phyloP scores from a whole-genome alignment of 2,329 filamentous ascomycete species.

The Penicillium vulpinum region DNA sequence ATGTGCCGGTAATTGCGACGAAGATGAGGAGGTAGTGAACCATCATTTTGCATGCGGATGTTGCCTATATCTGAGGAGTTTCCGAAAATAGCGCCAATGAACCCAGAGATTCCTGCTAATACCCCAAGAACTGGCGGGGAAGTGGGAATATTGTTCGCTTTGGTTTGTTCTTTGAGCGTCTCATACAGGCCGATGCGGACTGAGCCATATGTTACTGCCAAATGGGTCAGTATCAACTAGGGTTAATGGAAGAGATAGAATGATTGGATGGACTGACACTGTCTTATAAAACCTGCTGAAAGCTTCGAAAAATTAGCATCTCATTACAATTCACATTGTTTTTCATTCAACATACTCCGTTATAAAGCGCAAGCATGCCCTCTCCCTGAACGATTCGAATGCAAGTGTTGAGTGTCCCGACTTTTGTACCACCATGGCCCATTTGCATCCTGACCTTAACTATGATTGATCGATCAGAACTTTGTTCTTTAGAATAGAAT shows the following conservation, averaged over 20 bases:
- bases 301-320: slow-evolving; percentile 10
- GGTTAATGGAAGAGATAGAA: neutral
- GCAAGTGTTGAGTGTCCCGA: slow-evolving; percentile 17
- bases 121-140: slow-evolving; percentile 15
- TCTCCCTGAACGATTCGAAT: slow-evolving; percentile 20
- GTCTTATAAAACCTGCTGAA: slow-evolving; percentile 25
- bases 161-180: slow-evolving; percentile 19
- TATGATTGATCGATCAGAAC: neutral
- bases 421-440: slow-evolving; percentile 10
- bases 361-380: slow-evolving; percentile 20
- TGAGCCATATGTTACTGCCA: slow-evolving; percentile 28
- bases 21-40: slow-evolving; percentile 17
- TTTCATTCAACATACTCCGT: slow-evolving; percentile 15
- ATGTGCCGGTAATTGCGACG: slow-evolving; percentile 25
- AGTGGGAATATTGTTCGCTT: slow-evolving; percentile 6
- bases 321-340: neutral
- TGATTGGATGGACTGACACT: slow-evolving; percentile 10
- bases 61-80: slow-evolving; percentile 29
- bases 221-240: neutral
- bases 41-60: slow-evolving; percentile 30
- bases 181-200: slow-evolving; percentile 29
- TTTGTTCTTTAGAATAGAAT: neutral
- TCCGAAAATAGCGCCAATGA: slow-evolving; percentile 25
- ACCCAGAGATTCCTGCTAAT: slow-evolving; percentile 20
- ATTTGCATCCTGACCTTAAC: slow-evolving; percentile 31